Evolutionary conservation across 176 grass and related monocot species (phyloP).

Genomic region (Musa itinerans): DNA sequence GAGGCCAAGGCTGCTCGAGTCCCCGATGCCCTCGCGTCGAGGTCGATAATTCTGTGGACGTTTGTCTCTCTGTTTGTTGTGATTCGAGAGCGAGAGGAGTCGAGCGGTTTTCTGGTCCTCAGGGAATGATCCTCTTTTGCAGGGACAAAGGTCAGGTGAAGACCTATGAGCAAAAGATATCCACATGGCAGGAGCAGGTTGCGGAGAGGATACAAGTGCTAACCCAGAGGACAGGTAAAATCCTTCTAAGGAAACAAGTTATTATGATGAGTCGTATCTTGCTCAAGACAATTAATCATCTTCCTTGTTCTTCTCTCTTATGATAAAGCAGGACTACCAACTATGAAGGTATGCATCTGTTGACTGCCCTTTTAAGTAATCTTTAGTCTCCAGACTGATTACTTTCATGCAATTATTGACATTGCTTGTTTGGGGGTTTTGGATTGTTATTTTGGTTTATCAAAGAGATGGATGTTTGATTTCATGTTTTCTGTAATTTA

Average conservation of each 20-base stretch:
- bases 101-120: background rate
- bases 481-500: background rate
- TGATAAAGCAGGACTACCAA: background rate
- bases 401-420: background rate
- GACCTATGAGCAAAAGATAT: constrained; percentile 83
- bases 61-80: constrained; percentile 18
- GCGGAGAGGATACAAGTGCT: constrained; percentile 69
- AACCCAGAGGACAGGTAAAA: constrained; percentile 50
- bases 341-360: constrained; percentile 11
- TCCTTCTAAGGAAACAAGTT: background rate
- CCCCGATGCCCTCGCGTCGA: constrained; percentile 61
- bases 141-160: constrained; percentile 69
- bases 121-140: constrained; percentile 2
- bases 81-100: background rate
- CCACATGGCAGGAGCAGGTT: constrained; percentile 74
- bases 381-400: background rate
- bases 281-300: background rate
- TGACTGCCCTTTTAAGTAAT: background rate
- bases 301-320: background rate
- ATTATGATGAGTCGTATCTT: background rate
- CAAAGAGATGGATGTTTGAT: background rate
- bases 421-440: background rate
- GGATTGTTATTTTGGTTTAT: background rate
- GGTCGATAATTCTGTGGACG: constrained; percentile 21
- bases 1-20: constrained; percentile 84